Evolutionary conservation across 2,329 filamentous ascomycete genomes (phyloP).

Genomic region (Chalaropsis thielavioides): DNA sequence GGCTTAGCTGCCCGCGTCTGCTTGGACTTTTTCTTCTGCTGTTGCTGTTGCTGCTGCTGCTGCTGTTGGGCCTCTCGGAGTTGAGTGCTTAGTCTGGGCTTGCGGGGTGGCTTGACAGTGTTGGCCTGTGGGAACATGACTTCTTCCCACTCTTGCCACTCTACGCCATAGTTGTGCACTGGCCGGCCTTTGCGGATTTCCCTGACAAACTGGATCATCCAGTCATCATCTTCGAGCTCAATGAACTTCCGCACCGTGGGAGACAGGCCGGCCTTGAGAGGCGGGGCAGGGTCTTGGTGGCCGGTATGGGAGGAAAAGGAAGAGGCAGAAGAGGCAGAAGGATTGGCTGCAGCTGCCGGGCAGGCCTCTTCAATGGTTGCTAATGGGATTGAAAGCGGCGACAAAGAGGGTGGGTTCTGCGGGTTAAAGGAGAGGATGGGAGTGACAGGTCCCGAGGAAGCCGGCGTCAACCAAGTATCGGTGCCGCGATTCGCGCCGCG

Average conservation of each 20-base stretch:
- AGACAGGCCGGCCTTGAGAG: not conserved
- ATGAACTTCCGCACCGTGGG: not conserved
- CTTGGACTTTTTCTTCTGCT: not conserved
- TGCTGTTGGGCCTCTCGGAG: not conserved
- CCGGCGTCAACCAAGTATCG: not conserved
- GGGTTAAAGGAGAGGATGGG: not conserved
- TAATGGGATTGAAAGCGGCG: not conserved
- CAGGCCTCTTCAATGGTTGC: not conserved
- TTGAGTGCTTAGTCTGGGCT: not conserved
- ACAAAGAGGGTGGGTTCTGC: not conserved
- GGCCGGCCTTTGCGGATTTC: not conserved
- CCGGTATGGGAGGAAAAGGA: not conserved
- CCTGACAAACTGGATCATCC: not conserved
- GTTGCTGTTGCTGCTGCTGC: not conserved
- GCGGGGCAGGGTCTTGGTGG: not conserved
- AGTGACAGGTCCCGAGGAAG: not conserved
- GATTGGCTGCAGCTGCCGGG: not conserved
- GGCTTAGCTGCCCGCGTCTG: not conserved
- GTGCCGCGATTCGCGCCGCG: not conserved
- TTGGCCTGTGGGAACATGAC: not conserved
- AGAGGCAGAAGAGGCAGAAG: not conserved
- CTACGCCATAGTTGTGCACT: not conserved
- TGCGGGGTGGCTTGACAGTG: not conserved
- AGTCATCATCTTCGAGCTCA: not conserved
- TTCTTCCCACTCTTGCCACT: conserved; percentile 7